Base-by-base conservation (phyloP, 1,284 basidiomycete species). In the Boletus smithii region DNA sequence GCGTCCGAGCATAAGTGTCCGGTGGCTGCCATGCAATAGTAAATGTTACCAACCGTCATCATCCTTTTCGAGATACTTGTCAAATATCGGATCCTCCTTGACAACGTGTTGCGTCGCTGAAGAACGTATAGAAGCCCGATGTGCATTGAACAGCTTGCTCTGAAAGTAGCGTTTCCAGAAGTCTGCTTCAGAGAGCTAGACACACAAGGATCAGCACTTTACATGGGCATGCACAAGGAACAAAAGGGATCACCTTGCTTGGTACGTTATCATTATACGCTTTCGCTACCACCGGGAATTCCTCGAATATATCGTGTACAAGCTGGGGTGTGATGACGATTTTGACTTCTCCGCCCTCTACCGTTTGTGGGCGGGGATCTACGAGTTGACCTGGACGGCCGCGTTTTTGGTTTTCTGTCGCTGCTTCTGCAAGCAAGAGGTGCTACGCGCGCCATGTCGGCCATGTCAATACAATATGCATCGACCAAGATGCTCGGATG, bases 81-180 rank as follows among this genome's bases (percentile, higher is more conserved):
- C 97, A 59, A 99, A 94, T 51, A 99, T 92, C 0, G 88, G 79
- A 63, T 99, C 97, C 49, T 91, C 90, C 63, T 89, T 89, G 44
- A 92, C 84, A 13, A 91, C 84, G 60, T 91, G 85, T 59, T 92
- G 88, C 8, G 85, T 75, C 13, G 86, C 89, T 2, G 88, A 85
- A 7, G 88, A 91, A 35, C 95, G 83, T 50, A 94, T 92, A 23
- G 90, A 94, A 2, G 95, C 95, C 30, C 93, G 83, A 67, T 98
- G 91, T 2, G 89, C 85, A 62, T 97, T 91, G 76, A 97, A 98
- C 8, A 99, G 75, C 60, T 89, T 92, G 9, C 91, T 95, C 58
- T 91, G 87, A 65, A 99, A 98, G 71, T 98, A 99, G 30, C 95
- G 81, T 55, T 82, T 86, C 97, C 97, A 99, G 63, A 99, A 99